Percentiles rank a stretch among this genome's conserved stretches.
Conservation (phyloP, 2,329 filamentous ascomycete species). For the Dothistroma septosporum region DNA sequence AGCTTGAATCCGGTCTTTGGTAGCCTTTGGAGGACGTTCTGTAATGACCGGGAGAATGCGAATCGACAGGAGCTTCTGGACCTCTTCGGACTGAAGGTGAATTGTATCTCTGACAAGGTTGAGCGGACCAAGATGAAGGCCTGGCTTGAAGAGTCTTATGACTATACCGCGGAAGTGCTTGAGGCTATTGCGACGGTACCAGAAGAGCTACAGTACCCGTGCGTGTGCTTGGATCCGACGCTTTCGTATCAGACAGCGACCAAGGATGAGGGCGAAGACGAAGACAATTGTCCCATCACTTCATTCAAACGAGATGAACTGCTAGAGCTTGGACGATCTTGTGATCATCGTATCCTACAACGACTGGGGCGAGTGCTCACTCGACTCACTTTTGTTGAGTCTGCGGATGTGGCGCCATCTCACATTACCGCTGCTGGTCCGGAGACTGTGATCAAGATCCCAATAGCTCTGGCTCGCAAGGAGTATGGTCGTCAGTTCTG, state of each 20-base stretch:
- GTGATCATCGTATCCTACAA: slow-evolving; percentile 12
- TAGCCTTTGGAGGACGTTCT: slow-evolving; percentile 14
- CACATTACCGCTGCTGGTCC: slow-evolving; percentile 6
- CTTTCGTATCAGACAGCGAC: slow-evolving; percentile 1
- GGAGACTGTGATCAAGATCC: slow-evolving; percentile 8
- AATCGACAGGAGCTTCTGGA: slow-evolving; percentile 11
- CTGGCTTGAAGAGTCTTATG: slow-evolving; percentile 17
- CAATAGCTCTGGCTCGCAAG: slow-evolving; percentile 11
- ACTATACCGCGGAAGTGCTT: slow-evolving; percentile 15
- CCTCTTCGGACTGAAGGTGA: slow-evolving; percentile 11
- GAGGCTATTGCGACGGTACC: slow-evolving; percentile 11
- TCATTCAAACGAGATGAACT: slow-evolving; percentile 14
- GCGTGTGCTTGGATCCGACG: slow-evolving; percentile 16
- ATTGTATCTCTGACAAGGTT: slow-evolving; percentile 4
- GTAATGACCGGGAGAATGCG: slow-evolving; percentile 11
- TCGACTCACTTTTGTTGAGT: slow-evolving; percentile 13
- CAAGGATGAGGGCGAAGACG: neutral
- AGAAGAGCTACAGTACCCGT: slow-evolving; percentile 6
- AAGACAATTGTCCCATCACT: slow-evolving; percentile 11
- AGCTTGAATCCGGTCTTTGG: slow-evolving; percentile 18
- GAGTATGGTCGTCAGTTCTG: slow-evolving; percentile 11
- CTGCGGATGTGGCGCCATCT: slow-evolving; percentile 7
- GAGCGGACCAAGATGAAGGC: slow-evolving; percentile 12
- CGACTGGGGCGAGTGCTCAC: slow-evolving; percentile 12
- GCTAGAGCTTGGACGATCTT: slow-evolving; percentile 14